Base-by-base conservation (phyloP, 2,329 filamentous ascomycete genomes). In the Trematosphaeria pertusa region DNA sequence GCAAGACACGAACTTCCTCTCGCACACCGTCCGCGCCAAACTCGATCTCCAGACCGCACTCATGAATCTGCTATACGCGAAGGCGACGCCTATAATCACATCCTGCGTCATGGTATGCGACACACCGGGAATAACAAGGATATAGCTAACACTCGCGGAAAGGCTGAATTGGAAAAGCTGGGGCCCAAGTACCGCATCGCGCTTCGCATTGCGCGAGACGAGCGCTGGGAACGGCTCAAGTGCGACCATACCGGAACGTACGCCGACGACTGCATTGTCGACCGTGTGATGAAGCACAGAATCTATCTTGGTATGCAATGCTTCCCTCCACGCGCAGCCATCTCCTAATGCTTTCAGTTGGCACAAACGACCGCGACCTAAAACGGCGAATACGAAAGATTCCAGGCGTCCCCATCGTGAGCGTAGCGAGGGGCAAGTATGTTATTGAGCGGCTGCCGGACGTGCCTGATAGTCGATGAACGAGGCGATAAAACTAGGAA, bases 31-130 rank as follows among this genome's bases (percentile, higher is more conserved):
- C 2, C 89, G 92, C 72, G 85, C 88, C 59, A 97, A 99, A 76
- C 83, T 97, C 15, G 90, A 92, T 24, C 78, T 97, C 10, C 81
- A 96, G 15, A 87, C 93, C 50, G 86, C 87, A 3, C 89, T 97
- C 78, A 96, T 97, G 90, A 91, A 97, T 71, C 88, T 89, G 43
- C 81, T 99, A 4, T 96, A 92, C 70, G 93, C 93, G 14, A 95
- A 95, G 64, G 94, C 89, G 70, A 90, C 86, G 17, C 91, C 91
- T 14, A 87, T 94, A 56, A 91, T 97, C 58, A 96, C 91, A 2
- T 83, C 84, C 8, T 70, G 66, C 88, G 76, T 86, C 87, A 59
- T 37, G 12, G 17, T 9, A 36, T 6, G 8, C 10, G 19, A 21
- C 34, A 6, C 15, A 8, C 24, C 7, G 24, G 8, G 24, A 28